These are phyloP conservation scores for Ophiostoma triangulosporum DNA, from an alignment of 2,329 filamentous ascomycete genomes.

Conservation along the genomic window DNA sequence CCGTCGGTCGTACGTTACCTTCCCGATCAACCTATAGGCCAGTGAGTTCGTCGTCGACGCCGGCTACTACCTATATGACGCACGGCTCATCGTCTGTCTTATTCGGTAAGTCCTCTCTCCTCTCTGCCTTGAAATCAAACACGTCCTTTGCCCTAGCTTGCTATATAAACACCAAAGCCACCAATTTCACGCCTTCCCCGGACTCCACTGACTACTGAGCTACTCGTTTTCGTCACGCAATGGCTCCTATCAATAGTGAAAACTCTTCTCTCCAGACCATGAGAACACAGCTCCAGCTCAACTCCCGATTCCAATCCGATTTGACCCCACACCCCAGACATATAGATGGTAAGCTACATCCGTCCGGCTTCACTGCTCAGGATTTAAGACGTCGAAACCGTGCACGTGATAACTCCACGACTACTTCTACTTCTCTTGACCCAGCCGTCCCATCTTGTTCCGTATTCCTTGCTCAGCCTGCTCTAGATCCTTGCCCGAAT, in stretches of 20 bases:
- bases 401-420: not conserved
- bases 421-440: not conserved
- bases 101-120: not conserved
- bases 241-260: not conserved
- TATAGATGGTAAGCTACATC: no score
- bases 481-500: slow-evolving; percentile 7
- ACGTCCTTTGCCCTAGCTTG: not conserved
- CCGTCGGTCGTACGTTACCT: no score
- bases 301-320: not conserved
- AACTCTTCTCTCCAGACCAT: not conserved
- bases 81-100: not conserved
- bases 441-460: not conserved
- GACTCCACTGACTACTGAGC: not conserved
- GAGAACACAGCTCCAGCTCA: no score
- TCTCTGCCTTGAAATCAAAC: not conserved
- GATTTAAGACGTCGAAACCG: not conserved
- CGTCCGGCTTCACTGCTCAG: no score
- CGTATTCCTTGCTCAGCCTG: not conserved
- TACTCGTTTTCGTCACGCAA: no score
- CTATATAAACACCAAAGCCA: not conserved
- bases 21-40: no score
- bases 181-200: slow-evolving; percentile 5
- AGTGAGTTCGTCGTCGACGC: no score
- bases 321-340: not conserved
- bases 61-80: no score